These are phyloP conservation scores for Cutaneotrichosporon dermatis DNA, from an alignment of 1,284 basidiomycete species.

Conservation along the genomic window DNA sequence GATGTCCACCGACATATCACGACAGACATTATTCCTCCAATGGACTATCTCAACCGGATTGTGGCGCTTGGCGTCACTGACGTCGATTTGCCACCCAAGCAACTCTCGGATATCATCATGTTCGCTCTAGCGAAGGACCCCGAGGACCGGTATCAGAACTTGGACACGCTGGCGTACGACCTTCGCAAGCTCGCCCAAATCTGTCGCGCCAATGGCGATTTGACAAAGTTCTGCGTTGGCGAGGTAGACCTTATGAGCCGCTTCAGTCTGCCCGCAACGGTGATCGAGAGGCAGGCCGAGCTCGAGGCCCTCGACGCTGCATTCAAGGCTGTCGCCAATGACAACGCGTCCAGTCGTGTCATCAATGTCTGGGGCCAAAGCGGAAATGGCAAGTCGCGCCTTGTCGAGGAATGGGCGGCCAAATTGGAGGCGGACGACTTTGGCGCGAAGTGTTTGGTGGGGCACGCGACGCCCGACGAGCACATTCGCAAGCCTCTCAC, in stretches of 20 bases:
- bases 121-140: constrained; percentile 35
- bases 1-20: constrained; percentile 37
- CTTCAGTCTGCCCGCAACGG: constrained; percentile 26
- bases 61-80: constrained; percentile 11
- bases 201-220: constrained; percentile 24
- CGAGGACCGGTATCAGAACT: constrained; percentile 35
- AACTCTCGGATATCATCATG: constrained; percentile 40
- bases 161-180: constrained; percentile 37
- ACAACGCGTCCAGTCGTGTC: constrained; percentile 8
- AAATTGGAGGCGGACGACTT: constrained; percentile 17
- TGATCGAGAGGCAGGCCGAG: constrained; percentile 33
- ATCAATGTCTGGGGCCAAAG: constrained; percentile 36
- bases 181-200: constrained; percentile 29
- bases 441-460: constrained; percentile 25
- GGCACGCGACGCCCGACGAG: constrained; percentile 35
- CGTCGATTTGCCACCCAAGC: constrained; percentile 23
- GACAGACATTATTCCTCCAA: not conserved
- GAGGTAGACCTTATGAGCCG: constrained; percentile 34
- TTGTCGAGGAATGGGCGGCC: constrained; percentile 34
- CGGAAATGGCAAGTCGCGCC: constrained; percentile 38
- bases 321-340: constrained; percentile 13
- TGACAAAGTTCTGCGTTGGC: constrained; percentile 33
- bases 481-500: constrained; percentile 33
- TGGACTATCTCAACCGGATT: constrained; percentile 23
- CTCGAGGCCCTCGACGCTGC: constrained; percentile 22